Base-by-base conservation (phyloP, 371 early-diverging fungal species). In the Mortierella sp. region DNA sequence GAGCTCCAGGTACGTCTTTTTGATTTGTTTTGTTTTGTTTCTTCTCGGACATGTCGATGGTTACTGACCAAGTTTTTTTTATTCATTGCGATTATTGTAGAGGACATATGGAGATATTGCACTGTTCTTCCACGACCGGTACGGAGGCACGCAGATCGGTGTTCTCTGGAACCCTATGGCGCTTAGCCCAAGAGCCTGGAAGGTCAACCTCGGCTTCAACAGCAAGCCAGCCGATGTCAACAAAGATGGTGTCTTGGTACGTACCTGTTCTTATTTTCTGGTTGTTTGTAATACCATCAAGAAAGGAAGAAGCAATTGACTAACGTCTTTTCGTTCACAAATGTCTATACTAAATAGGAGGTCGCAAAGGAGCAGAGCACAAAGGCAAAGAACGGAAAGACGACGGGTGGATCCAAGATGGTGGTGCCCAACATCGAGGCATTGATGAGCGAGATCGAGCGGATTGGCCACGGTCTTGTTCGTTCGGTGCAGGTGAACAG, bases 71-170 rank as follows among this genome's bases (percentile, higher is more conserved):
- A 7, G 16, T 44, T 29, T 24, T 43, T 71, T n/a, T 16, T 71
- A 11, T 65, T 70, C n/a, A 21, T n/a, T 75, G 55, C 35, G n/a
- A 70, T 70, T 49, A 43, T 55, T 27, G 55, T 79, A 90, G 89
- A 80, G 77, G 14, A 72, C 89, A 18, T 93, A 89, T 84, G 92
- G 92, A 1, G 87, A 92, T 35, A 85, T 89, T 6, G 87, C 94
- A 27, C 74, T 93, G 76, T 92, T 96, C 63, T 97, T 96, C 90
- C 87, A 93, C 80, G 95, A 96, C 81, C 83, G 88, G 54, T 95
- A 95, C 72, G 97, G 97, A 48, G 96, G 97, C 54, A 93, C 93
- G 72, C 88, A 88, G 46, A 89, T 97, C 70, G 96, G 92, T 7
- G 89, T 96, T 24, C 92, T 96, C 2, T 95, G 94, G 94, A 93